Evolutionary conservation across 345 rosid genomes (phyloP).

Genomic region (Salix udensis): DNA sequence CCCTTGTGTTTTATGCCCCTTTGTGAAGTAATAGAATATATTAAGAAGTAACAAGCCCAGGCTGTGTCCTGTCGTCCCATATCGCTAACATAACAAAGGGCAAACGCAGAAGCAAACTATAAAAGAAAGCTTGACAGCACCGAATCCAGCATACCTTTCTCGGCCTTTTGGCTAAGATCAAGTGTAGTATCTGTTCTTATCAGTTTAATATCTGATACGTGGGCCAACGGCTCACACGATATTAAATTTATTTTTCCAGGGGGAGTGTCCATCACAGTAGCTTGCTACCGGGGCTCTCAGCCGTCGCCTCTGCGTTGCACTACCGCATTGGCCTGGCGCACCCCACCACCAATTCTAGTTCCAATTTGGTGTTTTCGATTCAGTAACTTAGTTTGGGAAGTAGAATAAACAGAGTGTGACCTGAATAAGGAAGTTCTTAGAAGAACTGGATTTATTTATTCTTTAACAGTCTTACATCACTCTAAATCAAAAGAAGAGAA

Average conservation of each 20-base stretch:
- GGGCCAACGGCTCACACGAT: conserved; percentile 1
- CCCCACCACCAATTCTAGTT: not conserved
- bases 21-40: no score
- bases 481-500: not conserved
- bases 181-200: conserved; percentile 24
- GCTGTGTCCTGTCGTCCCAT: no score
- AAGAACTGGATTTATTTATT: not conserved
- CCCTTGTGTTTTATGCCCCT: no score
- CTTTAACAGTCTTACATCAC: not conserved
- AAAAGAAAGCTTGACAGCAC: no score
- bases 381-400: no score
- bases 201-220: conserved; percentile 15
- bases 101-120: no score
- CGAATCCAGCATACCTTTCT: conserved; percentile 39
- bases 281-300: conserved; percentile 11
- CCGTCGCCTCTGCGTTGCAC: conserved; percentile 21
- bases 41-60: no score
- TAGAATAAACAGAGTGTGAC: no score
- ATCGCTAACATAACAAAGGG: no score
- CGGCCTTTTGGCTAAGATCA: conserved; percentile 67
- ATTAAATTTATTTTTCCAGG: conserved; percentile 5
- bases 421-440: conserved; percentile 42
- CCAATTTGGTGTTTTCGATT: no score
- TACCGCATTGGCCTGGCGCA: conserved; percentile 1
- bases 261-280: not conserved